Evolutionary conservation across 2,329 filamentous ascomycete species (phyloP).

Genomic region (Arthroderma sp.): DNA sequence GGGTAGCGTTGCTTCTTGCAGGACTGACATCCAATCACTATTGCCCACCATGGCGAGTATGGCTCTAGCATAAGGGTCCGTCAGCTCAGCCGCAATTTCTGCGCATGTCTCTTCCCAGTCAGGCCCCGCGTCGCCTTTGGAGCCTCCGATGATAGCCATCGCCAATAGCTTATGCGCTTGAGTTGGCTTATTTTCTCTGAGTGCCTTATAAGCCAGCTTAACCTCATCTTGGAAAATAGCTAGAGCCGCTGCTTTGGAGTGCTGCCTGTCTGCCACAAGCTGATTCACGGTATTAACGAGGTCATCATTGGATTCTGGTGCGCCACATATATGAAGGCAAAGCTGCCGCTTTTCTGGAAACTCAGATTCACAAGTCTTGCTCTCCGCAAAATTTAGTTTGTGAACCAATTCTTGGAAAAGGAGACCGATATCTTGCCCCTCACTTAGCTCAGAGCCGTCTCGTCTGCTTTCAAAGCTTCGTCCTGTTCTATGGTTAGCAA

Average conservation of each 20-base stretch:
- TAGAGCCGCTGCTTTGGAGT: slow-evolving; percentile 52
- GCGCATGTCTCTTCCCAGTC: slow-evolving; percentile 51
- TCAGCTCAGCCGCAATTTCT: slow-evolving; percentile 51
- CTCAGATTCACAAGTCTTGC: slow-evolving; percentile 40
- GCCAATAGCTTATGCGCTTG: slow-evolving; percentile 47
- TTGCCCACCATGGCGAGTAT: slow-evolving; percentile 49
- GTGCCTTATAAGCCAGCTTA: slow-evolving; percentile 45
- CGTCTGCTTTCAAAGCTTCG: slow-evolving; percentile 24
- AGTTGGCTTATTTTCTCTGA: slow-evolving; percentile 42
- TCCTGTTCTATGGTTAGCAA: slow-evolving; percentile 18
- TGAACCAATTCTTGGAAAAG: slow-evolving; percentile 41
- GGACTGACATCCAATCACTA: slow-evolving; percentile 48
- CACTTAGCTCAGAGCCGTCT: slow-evolving; percentile 19
- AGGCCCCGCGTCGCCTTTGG: slow-evolving; percentile 38
- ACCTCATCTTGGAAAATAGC: slow-evolving; percentile 50
- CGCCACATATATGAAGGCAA: slow-evolving; percentile 48
- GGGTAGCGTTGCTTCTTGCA: slow-evolving; percentile 46
- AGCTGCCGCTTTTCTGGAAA: slow-evolving; percentile 47
- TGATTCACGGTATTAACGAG: slow-evolving; percentile 39
- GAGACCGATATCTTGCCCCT: slow-evolving; percentile 22
- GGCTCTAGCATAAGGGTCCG: slow-evolving; percentile 50
- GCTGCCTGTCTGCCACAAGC: slow-evolving; percentile 42
- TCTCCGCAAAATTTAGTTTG: slow-evolving; percentile 40
- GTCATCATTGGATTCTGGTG: slow-evolving; percentile 42
- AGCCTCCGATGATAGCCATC: slow-evolving; percentile 38